Conservation (phyloP, 2,329 filamentous ascomycete species). For the Graphiopsis chlorocephala region DNA sequence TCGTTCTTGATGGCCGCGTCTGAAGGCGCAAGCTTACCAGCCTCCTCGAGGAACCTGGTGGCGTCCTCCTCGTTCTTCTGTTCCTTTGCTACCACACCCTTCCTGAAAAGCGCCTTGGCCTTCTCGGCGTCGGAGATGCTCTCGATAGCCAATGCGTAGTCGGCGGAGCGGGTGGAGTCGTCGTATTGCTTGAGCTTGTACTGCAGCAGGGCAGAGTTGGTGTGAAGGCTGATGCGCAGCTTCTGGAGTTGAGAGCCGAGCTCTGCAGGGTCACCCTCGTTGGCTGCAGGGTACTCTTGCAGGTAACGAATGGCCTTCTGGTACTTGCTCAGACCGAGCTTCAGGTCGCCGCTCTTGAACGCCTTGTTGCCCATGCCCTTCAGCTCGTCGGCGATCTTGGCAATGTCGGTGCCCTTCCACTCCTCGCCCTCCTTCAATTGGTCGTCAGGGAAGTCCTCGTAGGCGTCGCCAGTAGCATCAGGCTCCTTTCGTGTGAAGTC, state of each 20-base stretch:
- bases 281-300: constrained; percentile 72
- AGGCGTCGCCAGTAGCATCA: constrained; percentile 82
- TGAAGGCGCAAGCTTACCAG: constrained; percentile 53
- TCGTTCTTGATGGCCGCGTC: constrained; percentile 76
- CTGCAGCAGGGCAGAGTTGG: constrained; percentile 81
- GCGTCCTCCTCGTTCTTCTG: constrained; percentile 84
- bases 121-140: constrained; percentile 69
- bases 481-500: constrained; percentile 65
- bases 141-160: constrained; percentile 67
- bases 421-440: constrained; percentile 53
- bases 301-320: constrained; percentile 88
- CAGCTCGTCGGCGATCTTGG: constrained; percentile 77
- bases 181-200: constrained; percentile 73
- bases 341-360: constrained; percentile 75
- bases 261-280: constrained; percentile 67
- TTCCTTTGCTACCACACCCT: constrained; percentile 70
- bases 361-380: constrained; percentile 92
- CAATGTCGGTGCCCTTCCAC: constrained; percentile 64
- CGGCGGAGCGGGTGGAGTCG: constrained; percentile 68
- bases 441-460: constrained; percentile 96
- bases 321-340: constrained; percentile 81
- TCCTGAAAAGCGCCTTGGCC: constrained; percentile 85
- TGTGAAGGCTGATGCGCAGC: constrained; percentile 82
- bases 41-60: constrained; percentile 43
- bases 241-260: constrained; percentile 65